Conservation (phyloP, 208 protist genomes). For the Acanthamoeba castellanii region DNA sequence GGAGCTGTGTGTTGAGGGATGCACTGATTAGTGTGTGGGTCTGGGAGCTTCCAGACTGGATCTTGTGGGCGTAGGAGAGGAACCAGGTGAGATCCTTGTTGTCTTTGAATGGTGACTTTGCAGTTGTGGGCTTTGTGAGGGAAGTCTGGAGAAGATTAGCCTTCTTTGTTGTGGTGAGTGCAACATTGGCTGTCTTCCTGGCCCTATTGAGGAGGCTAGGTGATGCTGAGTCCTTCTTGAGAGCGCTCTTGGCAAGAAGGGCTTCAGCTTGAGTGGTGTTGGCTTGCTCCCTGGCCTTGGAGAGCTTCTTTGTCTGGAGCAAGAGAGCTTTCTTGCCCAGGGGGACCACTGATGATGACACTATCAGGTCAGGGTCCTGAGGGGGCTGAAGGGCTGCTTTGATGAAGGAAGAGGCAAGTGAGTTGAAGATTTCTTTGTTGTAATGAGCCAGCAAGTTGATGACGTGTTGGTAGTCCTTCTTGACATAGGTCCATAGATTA, state of each 20-base stretch:
- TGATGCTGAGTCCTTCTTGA: neutral
- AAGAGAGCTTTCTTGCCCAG: neutral
- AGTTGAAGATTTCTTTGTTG: neutral
- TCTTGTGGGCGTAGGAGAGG: neutral
- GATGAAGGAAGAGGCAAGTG: neutral
- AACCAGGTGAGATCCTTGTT: neutral
- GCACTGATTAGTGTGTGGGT: neutral
- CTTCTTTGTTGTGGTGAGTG: neutral
- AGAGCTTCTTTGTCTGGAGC: neutral
- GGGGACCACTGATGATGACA: neutral
- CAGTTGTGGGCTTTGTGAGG: neutral
- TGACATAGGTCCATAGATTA: neutral
- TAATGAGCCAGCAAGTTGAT: neutral
- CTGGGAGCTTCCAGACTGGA: neutral
- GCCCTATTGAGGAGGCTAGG: neutral
- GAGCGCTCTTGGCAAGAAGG: neutral
- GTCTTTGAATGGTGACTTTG: neutral
- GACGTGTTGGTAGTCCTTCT: neutral
- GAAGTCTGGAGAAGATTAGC: neutral
- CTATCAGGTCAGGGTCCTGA: neutral
- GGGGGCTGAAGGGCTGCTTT: neutral
- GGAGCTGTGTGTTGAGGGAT: neutral
- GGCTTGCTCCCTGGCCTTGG: neutral
- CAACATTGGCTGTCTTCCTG: neutral
- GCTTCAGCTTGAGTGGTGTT: neutral